These are phyloP conservation scores for Prunus padus DNA, from an alignment of 306 rosid genomes.

Conservation along the genomic window DNA sequence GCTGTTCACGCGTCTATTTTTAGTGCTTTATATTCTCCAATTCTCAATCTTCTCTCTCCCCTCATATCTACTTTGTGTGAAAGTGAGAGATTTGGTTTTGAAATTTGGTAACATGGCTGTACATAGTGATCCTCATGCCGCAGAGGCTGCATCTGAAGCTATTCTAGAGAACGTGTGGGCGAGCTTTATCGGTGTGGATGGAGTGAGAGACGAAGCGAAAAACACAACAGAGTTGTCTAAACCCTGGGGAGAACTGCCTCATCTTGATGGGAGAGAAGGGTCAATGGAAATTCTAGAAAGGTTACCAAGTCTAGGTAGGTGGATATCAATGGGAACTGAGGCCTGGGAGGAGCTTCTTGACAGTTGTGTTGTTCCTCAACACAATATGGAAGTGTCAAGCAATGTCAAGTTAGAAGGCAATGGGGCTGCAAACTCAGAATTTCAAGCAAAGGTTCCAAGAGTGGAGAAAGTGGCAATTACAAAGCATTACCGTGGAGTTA, in stretches of 20 bases:
- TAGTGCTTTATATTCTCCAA: constrained; percentile 20
- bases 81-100: no score
- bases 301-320: constrained; percentile 87
- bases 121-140: constrained; percentile 25
- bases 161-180: constrained; percentile 92
- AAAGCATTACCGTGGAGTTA: constrained; percentile 81
- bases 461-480: constrained; percentile 21
- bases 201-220: constrained; percentile 18
- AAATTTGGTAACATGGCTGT: constrained; percentile 36
- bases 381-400: constrained; percentile 15
- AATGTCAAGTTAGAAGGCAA: constrained; percentile 21
- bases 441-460: constrained; percentile 14
- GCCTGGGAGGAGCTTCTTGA: constrained; percentile 79
- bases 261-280: constrained; percentile 52
- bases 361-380: constrained; percentile 19
- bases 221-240: constrained; percentile 24
- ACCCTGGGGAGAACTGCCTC: constrained; percentile 64
- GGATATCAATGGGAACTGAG: constrained; percentile 93
- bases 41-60: constrained; percentile 13
- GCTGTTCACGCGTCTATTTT: constrained; percentile 41
- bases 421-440: constrained; percentile 1
- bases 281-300: constrained; percentile 59
- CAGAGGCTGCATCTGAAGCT: constrained; percentile 40
- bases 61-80: constrained; percentile 22
- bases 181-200: constrained; percentile 46